Evolutionary conservation across 23 red algal genomes (phyloP), one percentile per base, ranked within the genome.

Genomic region (Gracilaria vermiculophylla): DNA sequence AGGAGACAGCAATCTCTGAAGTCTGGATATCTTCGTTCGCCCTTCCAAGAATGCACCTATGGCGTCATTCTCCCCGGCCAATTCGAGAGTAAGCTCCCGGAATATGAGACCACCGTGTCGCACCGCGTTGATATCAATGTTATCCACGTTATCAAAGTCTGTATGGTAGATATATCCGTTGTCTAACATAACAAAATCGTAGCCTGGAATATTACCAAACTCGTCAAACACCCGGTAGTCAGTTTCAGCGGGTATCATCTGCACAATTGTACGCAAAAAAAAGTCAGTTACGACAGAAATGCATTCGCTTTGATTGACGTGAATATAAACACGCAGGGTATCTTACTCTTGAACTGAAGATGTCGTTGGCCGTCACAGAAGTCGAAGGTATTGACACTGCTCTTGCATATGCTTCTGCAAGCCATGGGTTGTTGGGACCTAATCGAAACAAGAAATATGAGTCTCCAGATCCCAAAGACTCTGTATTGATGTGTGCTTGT

Each of bases 81-180:
- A 31, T 70, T 90, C 83, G 55, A 86, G 66, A 37, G 89, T 66
- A 1, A 98, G 62, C 45, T 83, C 83, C 36, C 72, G 67, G 14
- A 76, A 77, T 10, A 65, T 50, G 32, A 83, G 52, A 54, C 92
- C 96, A 50, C 94, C 84, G 80, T 95, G 89, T 53, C 90, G 56
- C 21, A 95, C 56, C 44, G 80, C 50, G 0, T 69, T 56, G 14
- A 52, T 25, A 57, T 71, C 85, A 31, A 91, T 83, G 45, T 92
- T 67, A 13, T 78, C 77, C 6, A 93, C n/a, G 33, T 50, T 82
- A 62, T 98, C 96, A 58, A 88, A 72, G 40, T 67, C 39, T 11
- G 96, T 98, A 53, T 98, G 96, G 73, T 98, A 98, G 13, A 89
- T 81, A 60, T 95, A 89, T 29, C 96, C 96, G 54, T 91, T 86